phyloP scores from a whole-genome alignment of 225 moss, liverwort and hornwort species.

The Asterella californica region DNA sequence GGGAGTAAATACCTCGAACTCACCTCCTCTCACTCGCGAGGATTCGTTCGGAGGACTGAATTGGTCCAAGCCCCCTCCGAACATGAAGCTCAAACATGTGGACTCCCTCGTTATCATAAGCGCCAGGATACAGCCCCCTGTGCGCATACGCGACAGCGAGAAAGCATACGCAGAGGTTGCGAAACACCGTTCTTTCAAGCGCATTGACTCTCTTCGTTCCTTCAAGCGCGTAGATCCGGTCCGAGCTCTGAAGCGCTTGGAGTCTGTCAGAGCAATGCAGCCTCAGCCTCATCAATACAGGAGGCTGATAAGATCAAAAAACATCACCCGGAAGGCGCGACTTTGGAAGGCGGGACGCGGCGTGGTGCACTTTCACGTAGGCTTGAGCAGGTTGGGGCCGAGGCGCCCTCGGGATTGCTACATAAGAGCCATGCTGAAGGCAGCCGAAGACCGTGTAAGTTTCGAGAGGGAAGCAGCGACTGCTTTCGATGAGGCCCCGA shows the following conservation, averaged over 20 bases:
- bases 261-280: constrained; percentile 12
- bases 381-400: background rate
- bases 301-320: constrained; percentile 11
- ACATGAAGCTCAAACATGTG: constrained; percentile 19
- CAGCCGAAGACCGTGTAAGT: background rate
- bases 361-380: constrained; percentile 2
- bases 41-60: constrained; percentile 7
- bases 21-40: constrained; percentile 5
- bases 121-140: constrained; percentile 10
- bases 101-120: constrained; percentile 21
- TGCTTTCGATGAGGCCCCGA: background rate
- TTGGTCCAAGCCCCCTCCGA: constrained; percentile 7
- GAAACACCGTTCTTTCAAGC: constrained; percentile 18
- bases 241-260: background rate
- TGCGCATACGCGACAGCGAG: constrained; percentile 10
- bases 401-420: constrained; percentile 11
- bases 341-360: constrained; percentile 9
- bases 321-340: constrained; percentile 10
- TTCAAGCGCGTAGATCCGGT: constrained; percentile 14
- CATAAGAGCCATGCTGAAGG: constrained; percentile 9
- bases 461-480: background rate
- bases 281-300: background rate
- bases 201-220: constrained; percentile 12
- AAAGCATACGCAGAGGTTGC: constrained; percentile 3
- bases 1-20: background rate